These are phyloP conservation scores for Chenopodium formosanum DNA, from an alignment of 148 eudicot species.

Conservation along the genomic window DNA sequence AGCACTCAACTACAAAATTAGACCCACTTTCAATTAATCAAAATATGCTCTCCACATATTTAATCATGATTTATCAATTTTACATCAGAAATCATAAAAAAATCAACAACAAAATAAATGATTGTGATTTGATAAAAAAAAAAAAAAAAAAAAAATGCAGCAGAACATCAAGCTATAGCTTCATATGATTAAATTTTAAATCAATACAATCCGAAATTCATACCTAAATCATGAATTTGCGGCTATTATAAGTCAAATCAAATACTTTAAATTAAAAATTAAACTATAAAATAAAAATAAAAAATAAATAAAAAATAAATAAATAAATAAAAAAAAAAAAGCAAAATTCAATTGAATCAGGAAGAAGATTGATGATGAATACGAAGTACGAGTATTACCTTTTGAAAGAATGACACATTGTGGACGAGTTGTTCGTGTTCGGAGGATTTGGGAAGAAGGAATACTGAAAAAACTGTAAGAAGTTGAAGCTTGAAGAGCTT, in stretches of 20 bases:
- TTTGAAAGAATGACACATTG: constrained; percentile 35
- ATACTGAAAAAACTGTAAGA: constrained; percentile 45
- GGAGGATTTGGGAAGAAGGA: constrained; percentile 31
- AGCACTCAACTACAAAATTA: not conserved
- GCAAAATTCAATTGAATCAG: not conserved
- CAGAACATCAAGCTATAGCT: too few species aligned
- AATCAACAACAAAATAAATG: not conserved
- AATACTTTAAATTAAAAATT: not conserved
- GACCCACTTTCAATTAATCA: not conserved
- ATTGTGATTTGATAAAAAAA: too few species aligned
- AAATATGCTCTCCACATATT: not conserved
- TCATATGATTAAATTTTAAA: not conserved
- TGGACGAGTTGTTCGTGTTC: constrained; percentile 22
- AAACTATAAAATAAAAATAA: not conserved
- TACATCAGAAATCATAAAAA: not conserved
- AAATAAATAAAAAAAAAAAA: too few species aligned
- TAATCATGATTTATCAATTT: not conserved
- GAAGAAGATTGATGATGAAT: not conserved
- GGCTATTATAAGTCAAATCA: too few species aligned
- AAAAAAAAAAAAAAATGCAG: too few species aligned
- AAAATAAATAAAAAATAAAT: too few species aligned
- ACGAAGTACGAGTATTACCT: constrained; percentile 24
- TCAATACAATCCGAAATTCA: not conserved
- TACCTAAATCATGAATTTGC: not conserved
- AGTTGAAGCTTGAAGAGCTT: constrained; percentile 61